Percentiles rank a stretch among this genome's conserved stretches.
Evolutionary conservation across 1,284 basidiomycete genomes (phyloP).

Genomic region (Earliella scabrosa): DNA sequence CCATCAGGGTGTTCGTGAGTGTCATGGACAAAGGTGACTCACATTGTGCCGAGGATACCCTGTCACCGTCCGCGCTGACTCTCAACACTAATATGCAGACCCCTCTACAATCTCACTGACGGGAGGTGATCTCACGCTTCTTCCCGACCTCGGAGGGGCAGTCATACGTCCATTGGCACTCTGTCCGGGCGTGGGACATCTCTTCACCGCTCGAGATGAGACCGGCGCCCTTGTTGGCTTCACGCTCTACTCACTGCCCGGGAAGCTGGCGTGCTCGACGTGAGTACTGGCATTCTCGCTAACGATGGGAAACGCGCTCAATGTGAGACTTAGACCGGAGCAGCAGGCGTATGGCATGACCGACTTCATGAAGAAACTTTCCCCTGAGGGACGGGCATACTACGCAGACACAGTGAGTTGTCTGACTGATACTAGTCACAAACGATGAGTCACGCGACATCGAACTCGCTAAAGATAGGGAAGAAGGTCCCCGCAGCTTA

Average conservation of each 20-base stretch:
- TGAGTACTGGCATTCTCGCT: too few relatives aligned
- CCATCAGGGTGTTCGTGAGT: not conserved
- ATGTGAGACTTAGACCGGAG: slow-evolving; percentile 13
- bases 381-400: slow-evolving; percentile 19
- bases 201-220: slow-evolving; percentile 21
- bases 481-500: slow-evolving; percentile 11
- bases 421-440: too few relatives aligned
- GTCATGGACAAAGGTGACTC: not conserved
- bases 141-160: slow-evolving; percentile 8
- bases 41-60: not conserved
- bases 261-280: slow-evolving; percentile 17
- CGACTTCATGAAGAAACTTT: slow-evolving; percentile 16
- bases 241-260: slow-evolving; percentile 14
- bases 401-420: too few relatives aligned
- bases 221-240: slow-evolving; percentile 18
- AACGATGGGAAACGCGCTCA: too few relatives aligned
- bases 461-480: slow-evolving; percentile 8
- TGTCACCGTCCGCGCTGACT: not conserved
- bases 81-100: slow-evolving; percentile 18
- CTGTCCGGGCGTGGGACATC: slow-evolving; percentile 8
- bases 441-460: too few relatives aligned
- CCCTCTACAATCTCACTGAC: slow-evolving; percentile 19
- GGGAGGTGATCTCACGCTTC: slow-evolving; percentile 13
- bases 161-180: slow-evolving; percentile 22
- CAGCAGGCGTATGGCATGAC: slow-evolving; percentile 16